phyloP scores from a whole-genome alignment of 225 moss, liverwort and hornwort genomes.

The Physcomitrium patens region DNA sequence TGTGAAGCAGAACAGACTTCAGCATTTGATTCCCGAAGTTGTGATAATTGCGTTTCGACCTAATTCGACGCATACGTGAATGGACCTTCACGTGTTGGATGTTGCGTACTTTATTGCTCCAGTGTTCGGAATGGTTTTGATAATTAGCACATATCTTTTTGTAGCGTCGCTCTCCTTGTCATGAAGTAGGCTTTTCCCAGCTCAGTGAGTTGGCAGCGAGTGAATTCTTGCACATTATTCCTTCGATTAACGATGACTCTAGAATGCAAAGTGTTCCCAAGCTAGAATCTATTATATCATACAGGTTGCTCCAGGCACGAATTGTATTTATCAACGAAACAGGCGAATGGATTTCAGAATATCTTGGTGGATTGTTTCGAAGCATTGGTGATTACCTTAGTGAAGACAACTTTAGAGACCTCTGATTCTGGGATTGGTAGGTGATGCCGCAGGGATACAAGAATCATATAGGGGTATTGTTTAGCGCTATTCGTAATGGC shows the following conservation, averaged over 20 bases:
- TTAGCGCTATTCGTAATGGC: slow-evolving; percentile 28
- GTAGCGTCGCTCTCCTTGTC: too few relatives aligned
- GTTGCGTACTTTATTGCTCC: too few relatives aligned
- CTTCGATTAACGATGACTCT: neutral
- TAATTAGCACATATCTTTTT: too few relatives aligned
- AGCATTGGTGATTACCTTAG: slow-evolving; percentile 11
- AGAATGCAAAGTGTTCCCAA: neutral
- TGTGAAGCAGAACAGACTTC: too few relatives aligned
- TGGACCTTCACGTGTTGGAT: too few relatives aligned
- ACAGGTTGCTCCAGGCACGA: neutral
- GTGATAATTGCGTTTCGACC: too few relatives aligned
- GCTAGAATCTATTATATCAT: neutral
- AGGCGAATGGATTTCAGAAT: neutral
- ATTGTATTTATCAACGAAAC: neutral
- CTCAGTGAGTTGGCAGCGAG: neutral
- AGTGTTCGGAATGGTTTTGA: too few relatives aligned
- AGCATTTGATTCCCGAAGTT: too few relatives aligned
- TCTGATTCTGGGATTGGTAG: neutral
- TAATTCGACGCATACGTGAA: too few relatives aligned
- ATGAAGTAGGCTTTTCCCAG: neutral
- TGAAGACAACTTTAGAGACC: neutral
- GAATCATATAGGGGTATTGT: slow-evolving; percentile 2
- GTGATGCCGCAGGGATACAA: neutral
- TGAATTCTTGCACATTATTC: neutral
- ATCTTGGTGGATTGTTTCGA: neutral